A percentile compares a stretch with the other conserved stretches of the same genome.
phyloP scores from a whole-genome alignment of 2,329 filamentous ascomycete genomes.

The Monosporascus sp. region DNA sequence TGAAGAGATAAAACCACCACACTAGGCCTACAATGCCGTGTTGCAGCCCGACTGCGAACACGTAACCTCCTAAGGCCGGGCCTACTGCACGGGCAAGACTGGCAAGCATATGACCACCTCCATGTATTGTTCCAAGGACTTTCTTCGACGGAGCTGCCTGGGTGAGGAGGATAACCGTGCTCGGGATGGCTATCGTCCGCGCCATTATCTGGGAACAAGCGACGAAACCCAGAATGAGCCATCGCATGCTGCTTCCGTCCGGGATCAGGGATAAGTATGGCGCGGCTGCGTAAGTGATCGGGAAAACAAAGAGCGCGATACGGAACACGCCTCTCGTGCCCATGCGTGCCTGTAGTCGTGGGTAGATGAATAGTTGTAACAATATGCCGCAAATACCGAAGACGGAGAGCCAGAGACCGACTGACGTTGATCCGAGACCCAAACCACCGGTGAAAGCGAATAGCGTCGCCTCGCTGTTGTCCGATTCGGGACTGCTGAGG shows the following conservation, averaged over 20 bases:
- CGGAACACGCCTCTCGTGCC: conserved; percentile 56
- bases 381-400: conserved; percentile 57
- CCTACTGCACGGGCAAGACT: conserved; percentile 22
- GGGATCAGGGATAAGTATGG: conserved; percentile 56
- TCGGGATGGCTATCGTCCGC: conserved; percentile 48
- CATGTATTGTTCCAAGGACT: conserved; percentile 34
- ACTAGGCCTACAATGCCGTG: conserved; percentile 22
- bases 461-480: conserved; percentile 29
- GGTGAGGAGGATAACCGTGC: conserved; percentile 34
- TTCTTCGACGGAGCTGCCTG: conserved; percentile 30
- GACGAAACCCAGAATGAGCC: conserved; percentile 50
- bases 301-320: conserved; percentile 52
- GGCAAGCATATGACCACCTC: conserved; percentile 25
- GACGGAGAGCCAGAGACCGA: conserved; percentile 44
- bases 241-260: conserved; percentile 36
- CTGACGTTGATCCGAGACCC: conserved; percentile 37
- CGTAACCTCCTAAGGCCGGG: conserved; percentile 22
- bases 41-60: conserved; percentile 22
- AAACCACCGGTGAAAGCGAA: conserved; percentile 55
- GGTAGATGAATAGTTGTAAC: conserved; percentile 58
- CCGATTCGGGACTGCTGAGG: conserved; percentile 50
- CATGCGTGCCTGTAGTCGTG: conserved; percentile 49
- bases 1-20: conserved; percentile 25
- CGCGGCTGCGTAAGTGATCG: conserved; percentile 51
- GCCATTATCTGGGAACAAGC: conserved; percentile 56